Conservation (phyloP, 78 protist species). For the Dictyostelium purpureum region DNA sequence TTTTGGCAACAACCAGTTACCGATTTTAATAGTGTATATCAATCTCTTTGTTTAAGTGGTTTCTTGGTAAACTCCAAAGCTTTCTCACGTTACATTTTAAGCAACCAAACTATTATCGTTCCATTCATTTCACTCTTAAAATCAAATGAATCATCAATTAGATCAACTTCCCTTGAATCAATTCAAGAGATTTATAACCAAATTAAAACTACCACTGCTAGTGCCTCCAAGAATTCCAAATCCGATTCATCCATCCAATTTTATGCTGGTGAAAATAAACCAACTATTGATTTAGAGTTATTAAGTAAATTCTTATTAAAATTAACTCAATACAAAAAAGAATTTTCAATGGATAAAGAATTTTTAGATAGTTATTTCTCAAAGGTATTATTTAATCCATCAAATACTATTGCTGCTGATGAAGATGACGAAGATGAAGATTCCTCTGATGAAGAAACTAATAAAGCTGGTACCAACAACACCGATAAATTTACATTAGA, state of each 20-base stretch:
- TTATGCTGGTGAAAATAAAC: no score
- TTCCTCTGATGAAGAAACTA: neutral
- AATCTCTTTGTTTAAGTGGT: neutral
- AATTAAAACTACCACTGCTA: neutral
- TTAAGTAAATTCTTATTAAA: neutral
- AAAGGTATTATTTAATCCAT: neutral
- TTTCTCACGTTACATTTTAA: neutral
- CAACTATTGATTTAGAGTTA: neutral
- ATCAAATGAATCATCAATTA: neutral
- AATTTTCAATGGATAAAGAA: slow-evolving; percentile 16
- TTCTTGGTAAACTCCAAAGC: neutral
- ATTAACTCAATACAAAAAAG: neutral
- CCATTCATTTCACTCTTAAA: slow-evolving; percentile 11
- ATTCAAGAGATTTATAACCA: slow-evolving; percentile 26
- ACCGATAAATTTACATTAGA: neutral
- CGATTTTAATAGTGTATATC: neutral
- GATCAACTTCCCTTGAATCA: slow-evolving; percentile 40
- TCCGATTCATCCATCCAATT: neutral
- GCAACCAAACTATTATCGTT: neutral
- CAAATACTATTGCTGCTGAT: neutral
- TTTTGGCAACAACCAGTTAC: neutral
- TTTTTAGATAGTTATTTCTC: neutral
- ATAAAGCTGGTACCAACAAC: neutral
- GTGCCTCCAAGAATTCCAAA: neutral
- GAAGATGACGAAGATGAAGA: neutral